phyloP scores from a whole-genome alignment of 2,329 filamentous ascomycete genomes.

The Colletotrichum sp. region DNA sequence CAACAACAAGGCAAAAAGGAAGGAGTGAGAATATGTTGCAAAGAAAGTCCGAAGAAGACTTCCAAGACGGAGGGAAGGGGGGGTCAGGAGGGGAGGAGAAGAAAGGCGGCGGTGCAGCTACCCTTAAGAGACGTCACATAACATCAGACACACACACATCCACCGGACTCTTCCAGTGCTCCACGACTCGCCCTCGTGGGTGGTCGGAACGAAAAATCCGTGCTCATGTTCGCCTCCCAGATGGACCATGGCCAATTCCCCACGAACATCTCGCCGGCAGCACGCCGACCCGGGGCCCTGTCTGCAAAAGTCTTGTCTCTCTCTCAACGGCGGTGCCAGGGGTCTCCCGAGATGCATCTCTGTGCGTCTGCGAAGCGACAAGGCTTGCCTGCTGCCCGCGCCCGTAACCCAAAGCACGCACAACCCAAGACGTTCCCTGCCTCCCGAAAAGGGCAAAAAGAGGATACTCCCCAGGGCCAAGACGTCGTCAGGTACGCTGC shows the following conservation, averaged over 20 bases:
- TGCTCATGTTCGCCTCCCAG: not conserved
- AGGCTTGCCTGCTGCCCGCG: not conserved
- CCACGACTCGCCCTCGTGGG: not conserved
- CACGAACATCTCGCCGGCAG: slow-evolving; percentile 13
- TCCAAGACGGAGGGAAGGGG: not conserved
- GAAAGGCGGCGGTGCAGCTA: not conserved
- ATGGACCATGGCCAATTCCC: not conserved
- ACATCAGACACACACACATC: not conserved
- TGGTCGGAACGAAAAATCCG: not conserved
- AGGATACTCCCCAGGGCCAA: not conserved
- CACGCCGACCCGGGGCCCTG: not conserved
- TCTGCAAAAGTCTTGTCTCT: not conserved
- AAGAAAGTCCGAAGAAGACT: not conserved
- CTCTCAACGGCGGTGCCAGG: not conserved
- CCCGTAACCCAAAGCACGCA: not conserved
- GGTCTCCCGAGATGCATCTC: not conserved
- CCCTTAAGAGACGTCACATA: slow-evolving; percentile 15
- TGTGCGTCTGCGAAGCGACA: not conserved
- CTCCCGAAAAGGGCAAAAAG: not conserved
- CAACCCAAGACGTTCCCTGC: not conserved
- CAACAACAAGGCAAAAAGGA: not conserved
- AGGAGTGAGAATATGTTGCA: not conserved
- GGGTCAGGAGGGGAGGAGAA: not conserved
- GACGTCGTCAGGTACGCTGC: not conserved
- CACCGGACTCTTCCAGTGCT: not conserved